Evolutionary conservation across 164 flowering plant genomes (phyloP), one percentile per base, ranked within the genome.

Genomic region (Nelumbo lutea): DNA sequence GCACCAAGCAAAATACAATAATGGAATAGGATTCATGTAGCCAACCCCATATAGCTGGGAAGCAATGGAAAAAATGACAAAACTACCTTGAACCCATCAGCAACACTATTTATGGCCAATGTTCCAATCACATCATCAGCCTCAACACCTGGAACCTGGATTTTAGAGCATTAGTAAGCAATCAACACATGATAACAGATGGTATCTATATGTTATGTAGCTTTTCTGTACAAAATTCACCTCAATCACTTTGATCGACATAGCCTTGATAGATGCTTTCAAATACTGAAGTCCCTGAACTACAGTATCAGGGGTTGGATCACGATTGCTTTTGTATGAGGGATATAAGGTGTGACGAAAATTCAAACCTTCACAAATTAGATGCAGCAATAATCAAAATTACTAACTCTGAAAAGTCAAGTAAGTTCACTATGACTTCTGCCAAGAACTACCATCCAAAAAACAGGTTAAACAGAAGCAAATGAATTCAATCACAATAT

Each of bases 51-150:
- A 27, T 27, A 27, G 27, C 27, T 27, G 27, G 27, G 27, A 27
- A 14, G 48, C 13, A 11, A 53, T 6, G 44, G 5, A 44, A 42
- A 6, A 27, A 10, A 58, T 8, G 61, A 62, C 55, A 39, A 39
- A 42, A 66, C 66, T 79, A 93, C 98, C 96, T 92, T 92, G 73
- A 76, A 90, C 14, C 98, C 96, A 72, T 79, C 86, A 67, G 84
- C 82, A 64, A 90, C 90, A 81, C 99, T 90, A 66, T 86, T 86
- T 42, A 79, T 69, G 62, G 99, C 91, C 83, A 92, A 78, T 58
- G 99, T 95, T 69, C 96, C 99, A 79, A 95, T 90, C n/a, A 90
- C 99, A 83, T 95, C 99, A 81, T 92, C 99, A 67, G 99, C 99
- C 84, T 95, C 99, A 71, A 95, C 99, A 53, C 99, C 99, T 9